Percentiles rank a stretch among this genome's conserved stretches.
Evolutionary conservation across 352 stramenopile species (phyloP).

Genomic region (Globisporangium spiculum): DNA sequence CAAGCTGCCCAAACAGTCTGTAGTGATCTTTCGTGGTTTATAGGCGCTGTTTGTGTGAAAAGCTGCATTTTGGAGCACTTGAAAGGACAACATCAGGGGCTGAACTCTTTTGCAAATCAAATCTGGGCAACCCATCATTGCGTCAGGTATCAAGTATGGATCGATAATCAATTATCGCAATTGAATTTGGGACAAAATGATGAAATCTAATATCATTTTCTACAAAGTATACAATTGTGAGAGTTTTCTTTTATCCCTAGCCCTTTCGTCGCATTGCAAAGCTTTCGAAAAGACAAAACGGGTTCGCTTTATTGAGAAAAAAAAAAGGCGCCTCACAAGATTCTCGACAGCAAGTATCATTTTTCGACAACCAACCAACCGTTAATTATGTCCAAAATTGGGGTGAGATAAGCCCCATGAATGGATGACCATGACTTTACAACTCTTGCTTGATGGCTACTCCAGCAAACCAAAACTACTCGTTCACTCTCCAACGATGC

Average conservation of each 20-base stretch:
- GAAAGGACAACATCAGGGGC: not conserved
- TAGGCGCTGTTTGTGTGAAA: not conserved
- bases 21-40: no score
- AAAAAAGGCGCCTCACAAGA: not conserved
- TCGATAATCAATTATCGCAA: not conserved
- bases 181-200: no score
- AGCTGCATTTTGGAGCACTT: not conserved
- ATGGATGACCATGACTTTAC: no score
- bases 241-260: no score
- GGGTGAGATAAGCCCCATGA: no score
- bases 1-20: no score
- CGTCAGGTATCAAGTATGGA: not conserved
- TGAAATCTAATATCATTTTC: no score
- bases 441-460: no score
- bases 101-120: not conserved
- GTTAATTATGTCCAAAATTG: no score
- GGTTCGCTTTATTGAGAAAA: not conserved
- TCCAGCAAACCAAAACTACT: not conserved
- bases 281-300: not conserved
- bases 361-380: not conserved
- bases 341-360: not conserved
- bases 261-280: conserved; percentile 6
- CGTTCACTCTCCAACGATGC: not conserved
- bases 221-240: not conserved
- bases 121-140: not conserved